phyloP scores from a whole-genome alignment of 805 yeast genomes.

The Lipomyces orientalis region DNA sequence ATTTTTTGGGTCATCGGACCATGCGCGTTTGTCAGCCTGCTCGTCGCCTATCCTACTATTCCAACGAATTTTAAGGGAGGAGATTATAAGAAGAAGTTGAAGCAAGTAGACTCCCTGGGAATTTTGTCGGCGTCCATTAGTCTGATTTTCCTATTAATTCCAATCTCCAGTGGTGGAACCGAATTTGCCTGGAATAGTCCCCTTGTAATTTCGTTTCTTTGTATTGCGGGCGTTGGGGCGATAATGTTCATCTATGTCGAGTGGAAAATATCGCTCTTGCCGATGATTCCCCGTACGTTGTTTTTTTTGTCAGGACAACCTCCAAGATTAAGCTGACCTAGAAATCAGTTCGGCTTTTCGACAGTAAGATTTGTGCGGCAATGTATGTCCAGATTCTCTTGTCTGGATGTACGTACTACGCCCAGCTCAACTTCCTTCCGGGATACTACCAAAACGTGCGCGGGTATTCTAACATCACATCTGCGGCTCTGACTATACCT shows the following conservation, averaged over 20 bases:
- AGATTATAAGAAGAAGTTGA: constrained; percentile 49
- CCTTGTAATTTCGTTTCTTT: constrained; percentile 39
- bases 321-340: background rate
- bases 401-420: constrained; percentile 57
- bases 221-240: constrained; percentile 52
- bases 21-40: constrained; percentile 45
- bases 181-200: constrained; percentile 61
- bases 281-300: constrained; percentile 55
- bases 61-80: constrained; percentile 50
- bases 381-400: constrained; percentile 51
- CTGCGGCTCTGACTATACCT: constrained; percentile 53
- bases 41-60: constrained; percentile 41
- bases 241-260: constrained; percentile 57
- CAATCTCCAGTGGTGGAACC: constrained; percentile 67
- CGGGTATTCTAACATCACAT: constrained; percentile 49
- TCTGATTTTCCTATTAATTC: constrained; percentile 58
- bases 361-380: constrained; percentile 46
- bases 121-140: constrained; percentile 56
- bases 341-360: constrained; percentile 48
- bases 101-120: constrained; percentile 61
- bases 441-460: constrained; percentile 56
- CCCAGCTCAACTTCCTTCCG: constrained; percentile 57
- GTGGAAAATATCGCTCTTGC: constrained; percentile 55
- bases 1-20: constrained; percentile 59
- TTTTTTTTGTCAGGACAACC: background rate